Evolutionary conservation across 768 basidiomycete species (phyloP).

Genomic region (Lactifluus volemus): DNA sequence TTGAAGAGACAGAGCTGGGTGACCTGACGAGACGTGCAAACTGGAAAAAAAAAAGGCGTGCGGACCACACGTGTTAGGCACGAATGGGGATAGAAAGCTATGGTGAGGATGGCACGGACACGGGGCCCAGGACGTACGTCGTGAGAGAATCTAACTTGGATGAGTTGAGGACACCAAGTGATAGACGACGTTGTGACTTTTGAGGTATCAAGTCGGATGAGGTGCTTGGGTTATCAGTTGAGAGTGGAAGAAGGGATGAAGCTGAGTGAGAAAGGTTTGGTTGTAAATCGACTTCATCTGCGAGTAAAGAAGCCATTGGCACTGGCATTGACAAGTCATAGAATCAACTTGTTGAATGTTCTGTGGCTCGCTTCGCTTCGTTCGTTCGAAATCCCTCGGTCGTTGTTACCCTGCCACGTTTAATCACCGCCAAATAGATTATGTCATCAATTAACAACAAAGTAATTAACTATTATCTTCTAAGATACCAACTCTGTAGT

Average conservation of each 20-base stretch:
- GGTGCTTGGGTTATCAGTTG: conserved; percentile 13
- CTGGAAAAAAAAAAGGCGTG: conserved; percentile 19
- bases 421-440: conserved; percentile 38
- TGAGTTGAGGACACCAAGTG: conserved; percentile 27
- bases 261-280: not conserved
- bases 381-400: too few relatives aligned
- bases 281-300: not conserved
- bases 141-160: conserved; percentile 29
- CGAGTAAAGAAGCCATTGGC: not conserved
- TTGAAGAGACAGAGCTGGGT: conserved; percentile 17
- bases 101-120: conserved; percentile 19
- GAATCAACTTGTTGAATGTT: not conserved
- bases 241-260: conserved; percentile 23
- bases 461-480: too few relatives aligned
- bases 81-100: conserved; percentile 19
- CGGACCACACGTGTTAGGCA: conserved; percentile 31
- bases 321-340: not conserved
- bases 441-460: conserved; percentile 19
- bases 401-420: not conserved
- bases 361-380: too few relatives aligned
- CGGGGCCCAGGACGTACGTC: conserved; percentile 27
- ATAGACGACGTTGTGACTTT: conserved; percentile 21
- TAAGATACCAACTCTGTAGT: conserved; percentile 27
- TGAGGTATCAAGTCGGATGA: not conserved
- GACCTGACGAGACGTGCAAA: conserved; percentile 20